phyloP scores from a whole-genome alignment of 768 basidiomycete species.

The Leccinum imitatum region DNA sequence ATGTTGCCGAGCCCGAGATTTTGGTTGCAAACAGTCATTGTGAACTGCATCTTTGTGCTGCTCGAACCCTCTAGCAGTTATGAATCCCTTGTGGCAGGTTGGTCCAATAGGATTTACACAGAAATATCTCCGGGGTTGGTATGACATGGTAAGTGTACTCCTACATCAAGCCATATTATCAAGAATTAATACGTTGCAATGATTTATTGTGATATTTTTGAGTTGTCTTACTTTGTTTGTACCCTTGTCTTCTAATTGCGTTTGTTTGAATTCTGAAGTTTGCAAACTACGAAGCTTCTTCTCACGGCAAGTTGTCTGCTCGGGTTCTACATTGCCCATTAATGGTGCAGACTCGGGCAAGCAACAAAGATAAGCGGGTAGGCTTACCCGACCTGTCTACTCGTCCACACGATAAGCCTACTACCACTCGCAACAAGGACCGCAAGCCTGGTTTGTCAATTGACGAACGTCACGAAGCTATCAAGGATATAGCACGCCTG shows the following conservation, averaged over 20 bases:
- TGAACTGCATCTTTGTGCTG: not conserved
- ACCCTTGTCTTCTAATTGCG: no score
- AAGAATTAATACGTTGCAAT: not conserved
- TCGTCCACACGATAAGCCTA: not conserved
- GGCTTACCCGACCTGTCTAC: not conserved
- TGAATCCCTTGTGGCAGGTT: not conserved
- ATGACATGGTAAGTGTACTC: not conserved
- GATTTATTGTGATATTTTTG: not conserved
- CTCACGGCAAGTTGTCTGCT: not conserved
- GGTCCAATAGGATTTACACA: not conserved
- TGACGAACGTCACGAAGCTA: no score
- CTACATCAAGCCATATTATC: no score
- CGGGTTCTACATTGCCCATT: not conserved
- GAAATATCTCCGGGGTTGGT: not conserved
- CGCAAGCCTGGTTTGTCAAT: no score
- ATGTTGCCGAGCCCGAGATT: not conserved
- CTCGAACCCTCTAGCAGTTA: not conserved
- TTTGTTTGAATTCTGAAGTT: no score
- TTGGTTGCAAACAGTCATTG: not conserved
- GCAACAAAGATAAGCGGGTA: not conserved
- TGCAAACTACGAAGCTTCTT: no score
- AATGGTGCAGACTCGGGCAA: not conserved
- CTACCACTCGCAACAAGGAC: not conserved
- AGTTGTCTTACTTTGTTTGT: no score
- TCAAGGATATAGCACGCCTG: no score